A percentile compares a stretch with the other conserved stretches of the same genome.
phyloP scores from a whole-genome alignment of 164 flowering plant species.

The Akebia trifoliata region DNA sequence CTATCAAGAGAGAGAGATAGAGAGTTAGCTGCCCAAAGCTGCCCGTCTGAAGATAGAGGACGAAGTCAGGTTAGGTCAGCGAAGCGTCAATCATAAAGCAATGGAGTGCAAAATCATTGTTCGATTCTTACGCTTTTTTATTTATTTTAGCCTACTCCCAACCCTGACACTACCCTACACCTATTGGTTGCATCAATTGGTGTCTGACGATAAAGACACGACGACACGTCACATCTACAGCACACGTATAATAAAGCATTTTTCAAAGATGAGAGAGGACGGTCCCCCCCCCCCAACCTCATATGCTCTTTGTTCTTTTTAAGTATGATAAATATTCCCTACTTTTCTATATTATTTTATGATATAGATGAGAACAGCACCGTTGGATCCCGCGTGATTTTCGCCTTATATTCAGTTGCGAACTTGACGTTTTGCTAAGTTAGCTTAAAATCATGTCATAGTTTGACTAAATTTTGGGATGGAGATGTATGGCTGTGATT shows the following conservation, averaged over 20 bases:
- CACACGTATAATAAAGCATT: constrained; percentile 35
- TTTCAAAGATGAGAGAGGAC: too few species aligned
- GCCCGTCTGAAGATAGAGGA: constrained; percentile 28
- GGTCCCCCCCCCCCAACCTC: too few species aligned
- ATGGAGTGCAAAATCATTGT: constrained; percentile 61
- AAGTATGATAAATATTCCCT: too few species aligned
- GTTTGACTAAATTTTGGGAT: too few species aligned
- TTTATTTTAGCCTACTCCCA: too few species aligned
- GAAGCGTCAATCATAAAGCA: constrained; percentile 62
- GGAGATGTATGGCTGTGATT: too few species aligned
- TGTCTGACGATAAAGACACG: background rate
- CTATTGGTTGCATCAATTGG: too few species aligned
- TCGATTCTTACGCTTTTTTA: constrained; percentile 14
- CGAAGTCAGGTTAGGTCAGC: constrained; percentile 29
- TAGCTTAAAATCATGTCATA: too few species aligned
- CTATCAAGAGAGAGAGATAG: too few species aligned
- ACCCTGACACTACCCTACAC: too few species aligned
- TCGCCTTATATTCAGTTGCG: constrained; percentile 34
- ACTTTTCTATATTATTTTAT: background rate
- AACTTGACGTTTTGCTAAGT: too few species aligned
- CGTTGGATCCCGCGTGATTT: constrained; percentile 48
- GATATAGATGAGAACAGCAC: constrained; percentile 7
- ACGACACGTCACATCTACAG: constrained; percentile 10
- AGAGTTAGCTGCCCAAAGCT: constrained; percentile 1
- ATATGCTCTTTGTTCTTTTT: constrained; percentile 6